phyloP scores from a whole-genome alignment of 2,329 filamentous ascomycete species.

The Alternaria metachromatica region DNA sequence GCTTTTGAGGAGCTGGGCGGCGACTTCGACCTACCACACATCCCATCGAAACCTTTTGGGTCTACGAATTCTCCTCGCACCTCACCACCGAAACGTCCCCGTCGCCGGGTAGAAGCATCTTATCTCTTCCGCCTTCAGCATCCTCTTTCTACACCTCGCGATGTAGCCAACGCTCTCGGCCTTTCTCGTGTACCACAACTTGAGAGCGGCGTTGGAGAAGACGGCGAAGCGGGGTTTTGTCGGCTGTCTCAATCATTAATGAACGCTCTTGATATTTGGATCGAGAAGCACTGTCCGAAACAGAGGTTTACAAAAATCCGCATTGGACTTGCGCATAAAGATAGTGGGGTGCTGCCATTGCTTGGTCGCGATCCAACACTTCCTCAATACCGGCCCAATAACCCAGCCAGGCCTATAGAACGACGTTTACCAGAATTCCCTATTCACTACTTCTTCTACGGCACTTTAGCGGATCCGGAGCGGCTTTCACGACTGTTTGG shows the following conservation, averaged over 20 bases:
- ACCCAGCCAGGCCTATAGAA: neutral
- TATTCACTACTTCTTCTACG: neutral
- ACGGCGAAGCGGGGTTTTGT: constrained; percentile 11
- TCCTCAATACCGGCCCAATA: neutral
- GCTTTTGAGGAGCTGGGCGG: constrained; percentile 4
- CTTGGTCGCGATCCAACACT: neutral
- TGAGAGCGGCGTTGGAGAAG: neutral
- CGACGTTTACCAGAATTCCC: neutral
- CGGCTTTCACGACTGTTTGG: neutral
- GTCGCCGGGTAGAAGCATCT: neutral
- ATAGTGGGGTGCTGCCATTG: neutral
- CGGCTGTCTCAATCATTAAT: neutral
- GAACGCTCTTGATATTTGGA: neutral
- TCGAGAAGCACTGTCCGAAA: neutral
- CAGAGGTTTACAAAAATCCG: neutral
- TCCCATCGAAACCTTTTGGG: neutral
- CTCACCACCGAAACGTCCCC: neutral
- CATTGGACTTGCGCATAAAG: neutral
- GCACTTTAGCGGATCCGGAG: neutral
- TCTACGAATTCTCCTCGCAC: neutral
- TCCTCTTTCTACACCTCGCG: neutral
- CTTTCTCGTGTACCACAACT: constrained; percentile 3
- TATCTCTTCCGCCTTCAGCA: constrained; percentile 9
- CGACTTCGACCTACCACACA: neutral
- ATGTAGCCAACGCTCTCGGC: neutral